Evolutionary conservation across 2,329 filamentous ascomycete species (phyloP).

Genomic region (Rutstroemia sp.): DNA sequence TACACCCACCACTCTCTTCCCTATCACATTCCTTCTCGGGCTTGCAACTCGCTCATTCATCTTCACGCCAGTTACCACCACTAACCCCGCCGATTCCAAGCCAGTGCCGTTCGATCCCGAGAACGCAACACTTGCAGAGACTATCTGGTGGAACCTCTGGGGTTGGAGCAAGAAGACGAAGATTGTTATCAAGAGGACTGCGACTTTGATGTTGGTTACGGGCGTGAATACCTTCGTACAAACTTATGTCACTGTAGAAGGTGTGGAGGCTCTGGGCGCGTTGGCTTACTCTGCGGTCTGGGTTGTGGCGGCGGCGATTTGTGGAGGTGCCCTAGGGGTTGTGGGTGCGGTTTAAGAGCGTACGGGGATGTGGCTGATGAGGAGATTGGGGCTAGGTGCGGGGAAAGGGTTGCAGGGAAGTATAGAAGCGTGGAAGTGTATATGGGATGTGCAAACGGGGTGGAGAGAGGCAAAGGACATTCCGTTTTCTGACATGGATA

Average conservation of each 20-base stretch:
- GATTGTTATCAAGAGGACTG: conserved; percentile 57
- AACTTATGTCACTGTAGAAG: conserved; percentile 58
- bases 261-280: conserved; percentile 64
- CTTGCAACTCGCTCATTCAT: conserved; percentile 68
- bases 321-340: conserved; percentile 47
- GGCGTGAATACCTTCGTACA: conserved; percentile 55
- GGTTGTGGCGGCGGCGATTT: conserved; percentile 55
- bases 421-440: not conserved
- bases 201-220: conserved; percentile 49
- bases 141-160: conserved; percentile 65
- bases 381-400: not conserved
- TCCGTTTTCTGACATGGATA: not conserved
- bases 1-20: conserved; percentile 52
- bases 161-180: conserved; percentile 57
- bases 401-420: not conserved
- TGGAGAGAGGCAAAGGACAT: not conserved
- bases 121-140: conserved; percentile 60
- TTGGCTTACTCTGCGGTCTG: conserved; percentile 67
- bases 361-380: not conserved
- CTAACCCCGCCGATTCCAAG: conserved; percentile 42
- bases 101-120: conserved; percentile 52
- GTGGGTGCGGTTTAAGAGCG: conserved; percentile 40
- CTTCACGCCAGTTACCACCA: conserved; percentile 58
- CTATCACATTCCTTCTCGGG: conserved; percentile 51
- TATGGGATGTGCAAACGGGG: not conserved